These are phyloP conservation scores for Cotoneaster glaucophyllus DNA, from an alignment of 306 rosid genomes.

Conservation along the genomic window DNA sequence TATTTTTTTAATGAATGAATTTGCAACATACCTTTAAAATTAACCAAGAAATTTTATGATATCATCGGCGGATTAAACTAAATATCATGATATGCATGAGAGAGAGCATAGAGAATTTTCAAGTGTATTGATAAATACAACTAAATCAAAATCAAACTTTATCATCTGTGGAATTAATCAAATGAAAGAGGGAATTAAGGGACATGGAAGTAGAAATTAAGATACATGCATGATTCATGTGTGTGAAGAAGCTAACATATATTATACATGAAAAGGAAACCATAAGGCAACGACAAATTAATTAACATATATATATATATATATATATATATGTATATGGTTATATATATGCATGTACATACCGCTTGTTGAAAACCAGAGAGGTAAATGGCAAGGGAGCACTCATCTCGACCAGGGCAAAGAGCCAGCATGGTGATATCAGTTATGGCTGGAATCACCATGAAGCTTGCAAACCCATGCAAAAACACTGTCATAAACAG, in stretches of 20 bases:
- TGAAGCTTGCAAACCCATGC: constrained; percentile 10
- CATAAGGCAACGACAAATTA: not conserved
- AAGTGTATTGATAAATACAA: not conserved
- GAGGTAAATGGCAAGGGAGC: constrained; percentile 89
- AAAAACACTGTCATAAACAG: constrained; percentile 60
- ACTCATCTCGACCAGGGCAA: constrained; percentile 61
- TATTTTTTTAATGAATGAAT: not conserved
- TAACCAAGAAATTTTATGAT: not conserved
- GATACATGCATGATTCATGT: not conserved
- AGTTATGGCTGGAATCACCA: constrained; percentile 46
- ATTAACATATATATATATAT: not conserved
- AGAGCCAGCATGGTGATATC: constrained; percentile 69
- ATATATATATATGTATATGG: not conserved
- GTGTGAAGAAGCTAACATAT: not conserved
- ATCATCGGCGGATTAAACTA: not conserved
- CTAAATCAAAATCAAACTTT: not conserved
- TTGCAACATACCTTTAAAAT: not conserved
- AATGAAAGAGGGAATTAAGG: not conserved
- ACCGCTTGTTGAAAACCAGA: constrained; percentile 75
- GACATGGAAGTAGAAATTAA: not conserved
- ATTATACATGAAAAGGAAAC: not conserved
- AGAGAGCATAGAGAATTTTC: not conserved
- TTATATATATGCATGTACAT: not conserved
- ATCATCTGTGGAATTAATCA: not conserved
- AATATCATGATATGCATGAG: not conserved